Base-by-base conservation (phyloP, 371 early-diverging fungal species). In the Haplosporangium sp. region DNA sequence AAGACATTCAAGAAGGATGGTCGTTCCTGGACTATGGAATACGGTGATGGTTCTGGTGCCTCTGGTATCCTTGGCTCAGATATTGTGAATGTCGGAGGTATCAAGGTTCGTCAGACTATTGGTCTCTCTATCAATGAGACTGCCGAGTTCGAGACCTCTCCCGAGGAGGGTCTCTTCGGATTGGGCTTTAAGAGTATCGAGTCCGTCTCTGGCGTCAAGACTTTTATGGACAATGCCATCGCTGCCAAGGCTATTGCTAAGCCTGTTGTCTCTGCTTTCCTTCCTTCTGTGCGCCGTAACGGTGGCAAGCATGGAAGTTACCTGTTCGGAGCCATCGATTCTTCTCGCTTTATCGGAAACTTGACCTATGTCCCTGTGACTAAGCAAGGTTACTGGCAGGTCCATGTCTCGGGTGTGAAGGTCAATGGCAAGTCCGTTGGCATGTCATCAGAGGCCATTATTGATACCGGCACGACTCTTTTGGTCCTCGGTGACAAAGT, bases 341-440 rank as follows among this genome's bases (percentile, higher is more conserved):
- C 59, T 13, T 61, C 85, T 39, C 88, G 87, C 71, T 90, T 85
- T 62, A 84, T 76, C 1, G 91, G 91, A 47, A 67, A 84, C 10
- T 34, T 91, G 34, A 83, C 78, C 20, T 91, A 90, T 20, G 63
- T 72, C 56, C 91, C 92, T 11, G 92, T 98, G 34, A 85, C 87
- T 39, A 89, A 94, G 71, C 92, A 93, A 83, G 76, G 69, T 3
- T 83, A 74, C 62, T 83, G 78, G 77, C 74, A 74, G 13, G 37
- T 77, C 39, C 35, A 48, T 11, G 60, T 83, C 45, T 40, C 72
- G 0, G 63, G 63, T 19, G 47, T 67, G 34, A 40, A 50, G 1
- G 15, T 56, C 39, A 48, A 50, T 3, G 68, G 67, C 15, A 42
- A 37, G 20, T 34, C 63, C 3, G 15, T 83, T 17, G 70, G 65